These are phyloP conservation scores for Dendryphion nanum DNA, from an alignment of 2,329 filamentous ascomycete species.

Conservation along the genomic window DNA sequence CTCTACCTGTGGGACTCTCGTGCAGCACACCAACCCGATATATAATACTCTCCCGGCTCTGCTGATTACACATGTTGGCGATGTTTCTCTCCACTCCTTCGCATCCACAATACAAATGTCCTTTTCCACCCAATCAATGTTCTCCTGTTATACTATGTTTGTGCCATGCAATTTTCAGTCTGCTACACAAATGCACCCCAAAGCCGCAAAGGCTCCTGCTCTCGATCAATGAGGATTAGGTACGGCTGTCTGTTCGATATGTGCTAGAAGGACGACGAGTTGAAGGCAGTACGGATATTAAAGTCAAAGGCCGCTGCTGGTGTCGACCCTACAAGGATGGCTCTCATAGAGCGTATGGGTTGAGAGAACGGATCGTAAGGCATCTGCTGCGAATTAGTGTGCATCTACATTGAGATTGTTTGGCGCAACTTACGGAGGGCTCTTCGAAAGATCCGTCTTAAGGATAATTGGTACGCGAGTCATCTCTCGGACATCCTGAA, in stretches of 20 bases:
- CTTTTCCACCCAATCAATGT: slow-evolving; percentile 13
- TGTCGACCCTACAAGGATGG: not conserved
- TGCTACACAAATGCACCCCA: slow-evolving; percentile 25
- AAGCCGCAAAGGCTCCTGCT: slow-evolving; percentile 13
- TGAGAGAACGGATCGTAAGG: slow-evolving; percentile 78
- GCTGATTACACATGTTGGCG: no score
- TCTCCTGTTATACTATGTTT: slow-evolving; percentile 24
- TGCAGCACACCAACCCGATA: no score
- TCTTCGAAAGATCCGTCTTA: slow-evolving; percentile 98
- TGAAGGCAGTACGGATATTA: no score
- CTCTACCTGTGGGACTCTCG: slow-evolving; percentile 13
- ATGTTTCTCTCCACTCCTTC: slow-evolving; percentile 13
- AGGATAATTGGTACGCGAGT: slow-evolving; percentile 94
- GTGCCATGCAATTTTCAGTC: slow-evolving; percentile 33
- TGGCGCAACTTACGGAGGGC: slow-evolving; percentile 81
- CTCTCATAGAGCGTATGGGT: slow-evolving; percentile 66
- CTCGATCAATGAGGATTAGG: slow-evolving; percentile 16
- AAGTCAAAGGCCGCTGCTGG: no score
- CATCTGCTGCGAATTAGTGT: slow-evolving; percentile 65
- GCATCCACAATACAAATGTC: slow-evolving; percentile 32
- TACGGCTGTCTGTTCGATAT: not conserved
- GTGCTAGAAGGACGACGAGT: not conserved
- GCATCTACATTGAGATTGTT: slow-evolving; percentile 59
- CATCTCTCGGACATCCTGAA: slow-evolving; percentile 98
- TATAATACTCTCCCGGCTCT: slow-evolving; percentile 26